Percentiles rank a stretch among this genome's conserved stretches.
Conservation (phyloP, 176 grass and related monocot species). For the Oryza meyeriana region DNA sequence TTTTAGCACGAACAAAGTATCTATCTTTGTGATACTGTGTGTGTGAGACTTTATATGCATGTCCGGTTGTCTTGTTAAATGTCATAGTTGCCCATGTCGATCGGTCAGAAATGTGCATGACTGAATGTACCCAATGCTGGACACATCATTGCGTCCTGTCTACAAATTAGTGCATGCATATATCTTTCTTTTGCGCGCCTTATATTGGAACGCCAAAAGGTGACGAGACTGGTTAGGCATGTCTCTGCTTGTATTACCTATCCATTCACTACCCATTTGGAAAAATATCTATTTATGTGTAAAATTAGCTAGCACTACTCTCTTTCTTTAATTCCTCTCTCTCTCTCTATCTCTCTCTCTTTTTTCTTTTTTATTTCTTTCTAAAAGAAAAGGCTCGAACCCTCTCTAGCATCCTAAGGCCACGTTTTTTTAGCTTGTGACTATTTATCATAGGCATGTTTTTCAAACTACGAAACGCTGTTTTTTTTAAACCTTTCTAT, state of each 20-base stretch:
- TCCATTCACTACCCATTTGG: neutral
- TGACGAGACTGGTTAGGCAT: neutral
- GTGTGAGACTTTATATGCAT: neutral
- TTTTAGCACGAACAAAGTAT: too few species aligned
- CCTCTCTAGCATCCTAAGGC: neutral
- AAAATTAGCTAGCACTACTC: neutral
- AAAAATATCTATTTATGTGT: neutral
- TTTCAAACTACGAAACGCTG: too few species aligned
- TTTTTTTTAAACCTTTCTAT: too few species aligned
- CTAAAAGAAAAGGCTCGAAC: neutral
- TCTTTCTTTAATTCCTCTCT: neutral
- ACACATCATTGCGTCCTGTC: neutral
- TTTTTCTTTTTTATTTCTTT: neutral
- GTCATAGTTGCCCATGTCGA: neutral
- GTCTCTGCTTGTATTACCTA: neutral
- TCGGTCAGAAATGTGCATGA: neutral
- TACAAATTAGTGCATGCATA: neutral
- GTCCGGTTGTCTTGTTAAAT: neutral
- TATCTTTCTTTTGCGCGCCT: neutral
- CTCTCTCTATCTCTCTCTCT: neutral
- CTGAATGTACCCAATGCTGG: neutral
- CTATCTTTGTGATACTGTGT: neutral
- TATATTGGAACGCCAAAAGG: neutral
- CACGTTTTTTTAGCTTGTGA: too few species aligned
- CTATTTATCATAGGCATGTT: neutral